A percentile compares a stretch with the other conserved stretches of the same genome.
Conservation (phyloP, 257 asterid species). For the Solanum chilense region DNA sequence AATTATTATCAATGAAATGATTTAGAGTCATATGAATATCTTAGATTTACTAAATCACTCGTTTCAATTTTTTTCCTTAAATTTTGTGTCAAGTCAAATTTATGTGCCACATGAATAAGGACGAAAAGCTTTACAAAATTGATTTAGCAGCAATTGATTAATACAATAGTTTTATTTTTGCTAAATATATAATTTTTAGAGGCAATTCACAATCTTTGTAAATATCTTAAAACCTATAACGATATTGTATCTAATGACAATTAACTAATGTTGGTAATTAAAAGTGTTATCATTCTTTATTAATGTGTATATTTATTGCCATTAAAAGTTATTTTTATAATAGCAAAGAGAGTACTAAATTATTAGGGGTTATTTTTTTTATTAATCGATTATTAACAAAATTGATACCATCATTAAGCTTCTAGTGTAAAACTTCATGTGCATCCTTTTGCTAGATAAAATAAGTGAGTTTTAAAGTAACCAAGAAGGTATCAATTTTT, state of each 20-base stretch:
- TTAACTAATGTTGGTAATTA: too few relatives aligned
- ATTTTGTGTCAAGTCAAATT: background rate
- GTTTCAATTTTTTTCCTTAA: background rate
- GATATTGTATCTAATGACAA: too few relatives aligned
- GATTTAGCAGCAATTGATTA: too few relatives aligned
- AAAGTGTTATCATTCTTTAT: too few relatives aligned
- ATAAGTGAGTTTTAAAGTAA: background rate
- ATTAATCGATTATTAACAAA: background rate
- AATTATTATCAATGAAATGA: background rate
- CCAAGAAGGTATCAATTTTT: background rate
- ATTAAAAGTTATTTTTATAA: too few relatives aligned
- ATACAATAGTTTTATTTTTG: too few relatives aligned
- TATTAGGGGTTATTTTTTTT: background rate
- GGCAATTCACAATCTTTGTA: too few relatives aligned
- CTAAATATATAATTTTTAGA: too few relatives aligned
- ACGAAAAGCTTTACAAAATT: background rate
- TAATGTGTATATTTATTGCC: too few relatives aligned
- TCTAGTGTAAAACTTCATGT: background rate
- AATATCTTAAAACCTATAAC: too few relatives aligned
- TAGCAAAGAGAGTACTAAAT: background rate
- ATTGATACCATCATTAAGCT: background rate
- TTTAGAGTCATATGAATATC: background rate
- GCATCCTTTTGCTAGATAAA: background rate
- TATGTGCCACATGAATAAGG: background rate
- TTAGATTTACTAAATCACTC: background rate